Base-by-base conservation (phyloP, 1,139 yeast genomes). In the Saccharomyces hybrid region DNA sequence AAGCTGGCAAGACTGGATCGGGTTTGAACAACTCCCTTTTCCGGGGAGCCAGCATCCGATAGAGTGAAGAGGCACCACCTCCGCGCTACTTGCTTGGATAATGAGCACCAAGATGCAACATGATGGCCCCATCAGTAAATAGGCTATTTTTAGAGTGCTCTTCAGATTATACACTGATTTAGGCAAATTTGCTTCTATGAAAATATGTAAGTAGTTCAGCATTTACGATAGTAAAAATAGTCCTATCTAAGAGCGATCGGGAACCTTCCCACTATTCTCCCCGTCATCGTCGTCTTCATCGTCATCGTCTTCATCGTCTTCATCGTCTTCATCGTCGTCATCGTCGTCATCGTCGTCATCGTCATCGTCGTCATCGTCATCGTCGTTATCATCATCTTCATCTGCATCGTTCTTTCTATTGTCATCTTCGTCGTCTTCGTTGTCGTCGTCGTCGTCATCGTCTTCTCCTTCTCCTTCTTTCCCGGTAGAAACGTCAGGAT, bases 401-500 rank as follows among this genome's bases (percentile, higher is more conserved):
- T 52, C 53, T 1, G 51, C 52, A 6, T 69, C 72, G 0, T 70
- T 73, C 9, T 71, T 73, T 24, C 68, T 71, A 3, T 70, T 70
- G 14, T 71, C 73, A 11, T 69, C 71, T 2, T 64, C 67, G 12
- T 68, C 70, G 11, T 70, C 76, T 2, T 70, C 78, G 2, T 76
- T 80, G 9, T 78, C 77, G 2, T 73, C 77, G 3, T 75, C 78
- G 3, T 78, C 78, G 1, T 73, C 78, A 2, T 77, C 79, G 8
- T 76, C 77, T n/a, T 76, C 81, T 14, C 80, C 80, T 3, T 81
- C 83, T 1, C 84, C 88, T 3, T 83, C 89, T 1, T 83, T 90
- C 1, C 84, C 90, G 28, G 86, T 90, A 0, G 84, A 90, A 11
- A 82, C 90, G 21, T 87, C 89, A 1, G 96, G 96, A 70, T 88